Conservation (phyloP, 75 land plant species). For the Ceratopteris richardii region DNA sequence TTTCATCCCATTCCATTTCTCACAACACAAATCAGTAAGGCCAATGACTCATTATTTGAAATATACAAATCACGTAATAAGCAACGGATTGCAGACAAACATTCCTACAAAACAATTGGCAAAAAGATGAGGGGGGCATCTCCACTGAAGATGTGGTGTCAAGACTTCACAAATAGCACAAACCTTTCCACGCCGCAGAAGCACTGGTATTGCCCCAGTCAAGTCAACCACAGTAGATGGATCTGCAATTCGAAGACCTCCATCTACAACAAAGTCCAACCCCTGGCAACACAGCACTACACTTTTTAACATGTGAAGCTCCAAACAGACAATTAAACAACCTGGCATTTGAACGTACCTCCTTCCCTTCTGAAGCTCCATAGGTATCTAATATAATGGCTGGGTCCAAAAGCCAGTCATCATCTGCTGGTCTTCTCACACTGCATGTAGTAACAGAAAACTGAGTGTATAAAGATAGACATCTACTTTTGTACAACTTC, state of each 20-base stretch:
- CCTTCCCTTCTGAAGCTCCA: constrained; percentile 58
- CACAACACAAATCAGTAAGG: no score
- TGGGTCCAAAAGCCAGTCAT: constrained; percentile 87
- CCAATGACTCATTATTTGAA: no score
- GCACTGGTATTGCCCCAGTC: constrained; percentile 57
- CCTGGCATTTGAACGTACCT: constrained; percentile 9
- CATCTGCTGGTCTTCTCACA: constrained; percentile 57
- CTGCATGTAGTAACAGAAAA: constrained; percentile 25
- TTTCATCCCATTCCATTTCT: no score
- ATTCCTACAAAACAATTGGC: no score
- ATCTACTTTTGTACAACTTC: not conserved
- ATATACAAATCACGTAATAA: no score
- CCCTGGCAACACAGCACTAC: constrained; percentile 35
- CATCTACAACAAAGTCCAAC: constrained; percentile 93
- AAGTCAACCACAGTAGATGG: constrained; percentile 94
- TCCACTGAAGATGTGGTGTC: no score
- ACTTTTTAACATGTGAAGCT: not conserved
- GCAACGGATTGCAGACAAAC: no score
- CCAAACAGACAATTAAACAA: not conserved
- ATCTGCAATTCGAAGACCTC: constrained; percentile 74
- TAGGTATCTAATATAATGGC: constrained; percentile 71
- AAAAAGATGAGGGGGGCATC: no score
- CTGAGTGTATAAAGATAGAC: not conserved
- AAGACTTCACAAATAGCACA: no score
- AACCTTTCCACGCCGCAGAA: constrained; percentile 88